Conservation (phyloP, 306 rosid genomes). For the Vigna reflexopilosa region DNA sequence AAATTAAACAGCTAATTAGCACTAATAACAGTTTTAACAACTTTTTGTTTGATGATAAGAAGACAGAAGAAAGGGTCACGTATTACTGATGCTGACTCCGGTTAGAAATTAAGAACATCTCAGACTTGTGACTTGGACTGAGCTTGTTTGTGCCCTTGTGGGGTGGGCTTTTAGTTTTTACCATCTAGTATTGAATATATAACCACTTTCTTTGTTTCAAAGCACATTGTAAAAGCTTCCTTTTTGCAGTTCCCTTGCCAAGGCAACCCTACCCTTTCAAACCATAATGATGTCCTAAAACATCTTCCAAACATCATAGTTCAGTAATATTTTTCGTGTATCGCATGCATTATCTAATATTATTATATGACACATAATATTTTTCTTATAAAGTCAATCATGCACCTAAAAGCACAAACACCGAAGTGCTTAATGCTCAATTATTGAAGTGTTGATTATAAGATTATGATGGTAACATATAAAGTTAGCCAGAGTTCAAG, state of each 20-base stretch:
- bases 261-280: not conserved
- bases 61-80: slow-evolving; percentile 62
- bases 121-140: slow-evolving; percentile 42
- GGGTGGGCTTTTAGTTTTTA: not conserved
- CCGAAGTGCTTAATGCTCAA: slow-evolving; percentile 5
- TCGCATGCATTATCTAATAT: slow-evolving; percentile 26
- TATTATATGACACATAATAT: not conserved
- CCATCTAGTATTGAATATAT: not conserved
- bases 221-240: slow-evolving; percentile 24
- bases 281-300: not conserved
- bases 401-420: slow-evolving; percentile 27
- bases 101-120: slow-evolving; percentile 46
- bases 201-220: slow-evolving; percentile 13
- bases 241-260: not conserved
- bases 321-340: slow-evolving; percentile 3
- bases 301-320: slow-evolving; percentile 12
- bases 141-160: slow-evolving; percentile 35
- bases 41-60: slow-evolving; percentile 70
- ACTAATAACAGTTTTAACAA: slow-evolving; percentile 52
- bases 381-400: slow-evolving; percentile 30
- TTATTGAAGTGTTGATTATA: slow-evolving; percentile 5
- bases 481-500: not conserved
- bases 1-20: slow-evolving; percentile 70
- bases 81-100: slow-evolving; percentile 63
- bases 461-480: not conserved